Conservation (phyloP, 129 eudicot species). For the Flaveria linearis region DNA sequence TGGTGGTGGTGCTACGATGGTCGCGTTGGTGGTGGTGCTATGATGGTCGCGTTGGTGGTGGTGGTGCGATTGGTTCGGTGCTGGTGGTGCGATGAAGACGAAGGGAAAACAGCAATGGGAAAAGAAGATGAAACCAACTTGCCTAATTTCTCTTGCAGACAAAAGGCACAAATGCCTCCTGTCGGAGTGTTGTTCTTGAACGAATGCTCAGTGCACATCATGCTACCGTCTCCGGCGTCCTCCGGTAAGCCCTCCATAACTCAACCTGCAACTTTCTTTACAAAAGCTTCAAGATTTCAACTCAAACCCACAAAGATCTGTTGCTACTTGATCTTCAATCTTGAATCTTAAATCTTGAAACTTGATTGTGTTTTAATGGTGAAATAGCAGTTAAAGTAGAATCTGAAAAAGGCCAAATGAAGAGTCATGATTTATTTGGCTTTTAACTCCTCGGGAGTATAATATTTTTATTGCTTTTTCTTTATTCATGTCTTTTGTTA, state of each 20-base stretch:
- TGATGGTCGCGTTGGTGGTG: too few relatives aligned
- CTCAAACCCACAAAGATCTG: neutral
- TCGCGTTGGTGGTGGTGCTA: too few relatives aligned
- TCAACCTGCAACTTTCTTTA: too few relatives aligned
- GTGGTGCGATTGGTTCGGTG: too few relatives aligned
- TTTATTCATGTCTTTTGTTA: conserved; percentile 45
- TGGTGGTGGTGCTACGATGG: too few relatives aligned
- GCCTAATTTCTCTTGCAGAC: conserved; percentile 86
- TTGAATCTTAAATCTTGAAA: neutral
- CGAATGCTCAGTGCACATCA: too few relatives aligned
- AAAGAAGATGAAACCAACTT: conserved; percentile 86
- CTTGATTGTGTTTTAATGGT: conserved; percentile 12
- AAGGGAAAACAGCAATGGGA: conserved; percentile 57
- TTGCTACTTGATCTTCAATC: conserved; percentile 8
- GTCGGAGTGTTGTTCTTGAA: too few relatives aligned
- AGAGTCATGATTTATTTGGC: conserved; percentile 42
- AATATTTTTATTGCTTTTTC: conserved; percentile 27
- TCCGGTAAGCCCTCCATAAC: too few relatives aligned
- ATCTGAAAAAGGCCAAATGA: conserved; percentile 38
- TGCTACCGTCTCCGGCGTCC: too few relatives aligned
- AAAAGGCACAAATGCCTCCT: too few relatives aligned
- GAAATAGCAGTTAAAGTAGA: conserved; percentile 37
- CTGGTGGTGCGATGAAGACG: conserved; percentile 53
- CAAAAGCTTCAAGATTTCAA: neutral
- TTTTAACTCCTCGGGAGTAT: conserved; percentile 43